A percentile compares a stretch with the other conserved stretches of the same genome.
phyloP scores from a whole-genome alignment of 345 rosid species.

The Murraya koenigii region DNA sequence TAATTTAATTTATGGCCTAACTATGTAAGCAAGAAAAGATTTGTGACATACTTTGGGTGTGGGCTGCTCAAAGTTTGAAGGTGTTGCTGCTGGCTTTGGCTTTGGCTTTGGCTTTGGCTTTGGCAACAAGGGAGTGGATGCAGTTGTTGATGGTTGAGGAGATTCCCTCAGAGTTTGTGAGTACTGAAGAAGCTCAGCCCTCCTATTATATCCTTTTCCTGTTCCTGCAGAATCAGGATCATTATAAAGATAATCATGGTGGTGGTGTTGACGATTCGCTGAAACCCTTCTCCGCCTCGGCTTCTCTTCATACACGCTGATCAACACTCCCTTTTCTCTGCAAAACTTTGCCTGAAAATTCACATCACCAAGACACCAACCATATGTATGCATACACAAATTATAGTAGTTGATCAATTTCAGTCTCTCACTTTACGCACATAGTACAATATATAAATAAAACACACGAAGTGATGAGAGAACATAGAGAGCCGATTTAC shows the following conservation, averaged over 20 bases:
- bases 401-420: neutral
- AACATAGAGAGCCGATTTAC: slow-evolving; percentile 10
- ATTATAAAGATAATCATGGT: slow-evolving; percentile 2
- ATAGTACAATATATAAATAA: neutral
- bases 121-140: slow-evolving; percentile 14
- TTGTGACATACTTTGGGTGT: slow-evolving; percentile 17
- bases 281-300: slow-evolving; percentile 19
- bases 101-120: too few relatives aligned
- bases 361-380: neutral
- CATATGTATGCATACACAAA: neutral
- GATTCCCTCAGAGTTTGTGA: slow-evolving; percentile 34
- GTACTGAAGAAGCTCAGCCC: slow-evolving; percentile 50
- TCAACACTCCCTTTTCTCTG: slow-evolving; percentile 31
- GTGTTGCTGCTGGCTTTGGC: slow-evolving; percentile 17
- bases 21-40: neutral
- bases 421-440: neutral
- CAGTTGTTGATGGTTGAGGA: slow-evolving; percentile 17
- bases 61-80: slow-evolving; percentile 21
- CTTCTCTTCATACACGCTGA: slow-evolving; percentile 43
- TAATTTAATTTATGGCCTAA: neutral
- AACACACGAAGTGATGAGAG: neutral
- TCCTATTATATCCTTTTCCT: slow-evolving; percentile 36
- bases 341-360: slow-evolving; percentile 36
- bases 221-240: slow-evolving; percentile 12
- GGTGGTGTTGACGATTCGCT: slow-evolving; percentile 10